Evolutionary conservation across 169 alveolate genomes (phyloP).

Genomic region (Eimeria praecox): DNA sequence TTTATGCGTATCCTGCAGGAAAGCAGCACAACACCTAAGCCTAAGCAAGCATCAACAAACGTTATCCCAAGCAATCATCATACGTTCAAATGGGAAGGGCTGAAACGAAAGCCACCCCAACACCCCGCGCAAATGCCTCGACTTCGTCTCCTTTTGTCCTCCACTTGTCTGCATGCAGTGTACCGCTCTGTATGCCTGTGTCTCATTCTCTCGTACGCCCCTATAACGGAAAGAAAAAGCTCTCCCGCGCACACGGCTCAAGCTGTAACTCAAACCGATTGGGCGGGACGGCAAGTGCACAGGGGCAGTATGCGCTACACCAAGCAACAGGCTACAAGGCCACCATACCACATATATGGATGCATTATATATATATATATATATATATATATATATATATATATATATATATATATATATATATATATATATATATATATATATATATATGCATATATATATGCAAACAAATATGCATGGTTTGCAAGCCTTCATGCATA

Average conservation of each 20-base stretch:
- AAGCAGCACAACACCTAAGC: background rate
- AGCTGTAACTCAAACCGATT: background rate
- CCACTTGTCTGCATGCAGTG: background rate
- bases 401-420: no score
- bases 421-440: background rate
- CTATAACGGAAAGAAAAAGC: background rate
- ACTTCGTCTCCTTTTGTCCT: background rate
- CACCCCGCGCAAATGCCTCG: background rate
- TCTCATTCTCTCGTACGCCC: background rate
- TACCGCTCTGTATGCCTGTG: background rate
- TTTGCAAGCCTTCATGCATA: background rate
- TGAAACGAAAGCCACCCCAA: background rate
- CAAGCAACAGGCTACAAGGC: no score
- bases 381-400: no score
- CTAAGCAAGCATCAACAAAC: background rate
- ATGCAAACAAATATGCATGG: background rate
- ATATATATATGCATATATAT: background rate
- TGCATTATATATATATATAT: background rate
- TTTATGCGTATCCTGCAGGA: conserved; percentile 83
- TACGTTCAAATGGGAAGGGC: background rate
- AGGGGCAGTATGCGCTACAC: background rate
- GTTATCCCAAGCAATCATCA: background rate
- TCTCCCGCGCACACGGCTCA: background rate
- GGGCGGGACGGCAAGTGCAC: background rate
- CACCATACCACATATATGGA: background rate